phyloP scores from a whole-genome alignment of 352 stramenopile genomes.

The Peronosclerospora sorghi region DNA sequence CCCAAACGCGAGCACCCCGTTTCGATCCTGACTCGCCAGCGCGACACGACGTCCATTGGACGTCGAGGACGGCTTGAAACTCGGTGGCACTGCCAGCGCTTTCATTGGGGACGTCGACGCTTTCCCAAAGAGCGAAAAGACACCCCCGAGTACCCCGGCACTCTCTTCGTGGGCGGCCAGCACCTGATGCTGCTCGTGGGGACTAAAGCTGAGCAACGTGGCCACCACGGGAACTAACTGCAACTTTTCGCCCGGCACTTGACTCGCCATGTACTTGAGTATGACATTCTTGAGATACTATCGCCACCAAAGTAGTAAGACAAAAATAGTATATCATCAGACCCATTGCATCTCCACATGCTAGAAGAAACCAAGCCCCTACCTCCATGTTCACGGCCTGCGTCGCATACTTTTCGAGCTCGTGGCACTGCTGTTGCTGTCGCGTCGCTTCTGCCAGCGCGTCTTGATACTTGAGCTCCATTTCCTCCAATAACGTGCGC shows the following conservation, averaged over 20 bases:
- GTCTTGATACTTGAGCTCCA: slow-evolving; percentile 53
- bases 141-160: slow-evolving; percentile 48
- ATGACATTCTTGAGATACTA: slow-evolving; percentile 82
- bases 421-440: slow-evolving; percentile 47
- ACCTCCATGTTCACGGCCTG: slow-evolving; percentile 62
- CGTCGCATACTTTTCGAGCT: slow-evolving; percentile 27
- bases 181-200: slow-evolving; percentile 52
- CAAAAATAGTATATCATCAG: slow-evolving; percentile 4
- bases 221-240: slow-evolving; percentile 72
- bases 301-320: no score
- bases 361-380: background rate
- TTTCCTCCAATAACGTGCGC: slow-evolving; percentile 31
- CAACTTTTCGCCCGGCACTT: slow-evolving; percentile 62
- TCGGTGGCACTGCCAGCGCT: slow-evolving; percentile 35
- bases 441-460: slow-evolving; percentile 40
- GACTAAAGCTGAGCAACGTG: slow-evolving; percentile 62
- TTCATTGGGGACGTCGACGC: slow-evolving; percentile 28
- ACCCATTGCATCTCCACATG: background rate
- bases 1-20: slow-evolving; percentile 21
- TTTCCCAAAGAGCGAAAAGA: slow-evolving; percentile 63
- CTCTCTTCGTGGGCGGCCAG: slow-evolving; percentile 29
- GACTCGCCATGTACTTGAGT: slow-evolving; percentile 77
- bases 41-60: slow-evolving; percentile 13
- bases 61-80: slow-evolving; percentile 26
- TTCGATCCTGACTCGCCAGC: slow-evolving; percentile 22